These are phyloP conservation scores for Globisporangium ultimum DNA, from an alignment of 352 stramenopile species.

Conservation along the genomic window DNA sequence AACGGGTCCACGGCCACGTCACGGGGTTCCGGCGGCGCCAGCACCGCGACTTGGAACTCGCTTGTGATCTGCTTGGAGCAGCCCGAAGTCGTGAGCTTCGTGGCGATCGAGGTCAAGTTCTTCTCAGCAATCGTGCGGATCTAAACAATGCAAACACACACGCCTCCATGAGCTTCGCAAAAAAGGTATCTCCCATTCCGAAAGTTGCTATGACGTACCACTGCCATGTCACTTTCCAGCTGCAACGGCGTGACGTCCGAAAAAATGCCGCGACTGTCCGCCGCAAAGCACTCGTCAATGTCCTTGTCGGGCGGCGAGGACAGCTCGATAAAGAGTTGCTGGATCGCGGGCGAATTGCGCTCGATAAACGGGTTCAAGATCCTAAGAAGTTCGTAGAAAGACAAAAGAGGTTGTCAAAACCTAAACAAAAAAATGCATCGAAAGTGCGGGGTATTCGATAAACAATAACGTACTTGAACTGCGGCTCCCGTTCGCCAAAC, in stretches of 20 bases:
- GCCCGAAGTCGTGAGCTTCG: slow-evolving; percentile 43
- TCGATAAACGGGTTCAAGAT: slow-evolving; percentile 88
- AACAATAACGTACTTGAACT: slow-evolving; percentile 53
- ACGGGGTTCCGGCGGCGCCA: slow-evolving; percentile 20
- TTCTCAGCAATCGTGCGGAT: slow-evolving; percentile 70
- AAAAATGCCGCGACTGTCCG: slow-evolving; percentile 74
- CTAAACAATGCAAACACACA: slow-evolving; percentile 14
- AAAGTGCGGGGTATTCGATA: not conserved
- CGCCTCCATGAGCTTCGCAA: not conserved
- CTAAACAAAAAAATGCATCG: not conserved
- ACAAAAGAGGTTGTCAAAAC: not conserved
- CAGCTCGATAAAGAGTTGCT: slow-evolving; percentile 74
- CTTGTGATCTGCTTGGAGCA: slow-evolving; percentile 38
- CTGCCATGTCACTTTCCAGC: slow-evolving; percentile 49
- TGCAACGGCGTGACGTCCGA: slow-evolving; percentile 52
- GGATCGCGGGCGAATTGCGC: slow-evolving; percentile 70
- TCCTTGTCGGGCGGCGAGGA: slow-evolving; percentile 54
- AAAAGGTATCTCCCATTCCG: too few relatives aligned
- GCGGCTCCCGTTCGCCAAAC: slow-evolving; percentile 80
- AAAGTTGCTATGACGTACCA: slow-evolving; percentile 24
- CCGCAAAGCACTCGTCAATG: slow-evolving; percentile 75
- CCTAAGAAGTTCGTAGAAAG: slow-evolving; percentile 16
- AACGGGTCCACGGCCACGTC: slow-evolving; percentile 16
- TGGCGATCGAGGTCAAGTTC: slow-evolving; percentile 71
- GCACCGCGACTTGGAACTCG: slow-evolving; percentile 51